These are phyloP conservation scores for Ogataea pilisensis DNA, from an alignment of 805 yeast genomes.

Conservation along the genomic window DNA sequence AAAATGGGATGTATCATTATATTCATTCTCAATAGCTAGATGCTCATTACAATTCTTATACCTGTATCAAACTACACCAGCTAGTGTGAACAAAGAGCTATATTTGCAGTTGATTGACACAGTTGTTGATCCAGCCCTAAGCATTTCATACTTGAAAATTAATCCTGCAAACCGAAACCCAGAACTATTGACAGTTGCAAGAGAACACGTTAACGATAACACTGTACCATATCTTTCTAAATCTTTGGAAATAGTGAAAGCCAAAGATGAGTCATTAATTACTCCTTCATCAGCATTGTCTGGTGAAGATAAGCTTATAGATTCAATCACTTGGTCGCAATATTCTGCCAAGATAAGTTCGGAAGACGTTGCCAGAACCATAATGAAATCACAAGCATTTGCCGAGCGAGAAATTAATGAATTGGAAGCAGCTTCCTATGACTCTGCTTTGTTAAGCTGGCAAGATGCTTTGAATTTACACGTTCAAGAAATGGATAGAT, in stretches of 20 bases:
- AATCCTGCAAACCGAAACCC: conserved; percentile 28
- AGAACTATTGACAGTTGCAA: conserved; percentile 49
- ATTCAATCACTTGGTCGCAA: conserved; percentile 44
- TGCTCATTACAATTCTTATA: conserved; percentile 55
- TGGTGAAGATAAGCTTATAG: conserved; percentile 17
- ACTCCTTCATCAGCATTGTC: conserved; percentile 19
- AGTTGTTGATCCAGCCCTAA: conserved; percentile 63
- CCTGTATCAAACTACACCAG: conserved; percentile 20
- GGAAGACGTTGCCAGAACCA: conserved; percentile 64
- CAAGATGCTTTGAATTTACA: conserved; percentile 64
- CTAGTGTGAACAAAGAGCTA: conserved; percentile 32
- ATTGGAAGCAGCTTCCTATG: conserved; percentile 46
- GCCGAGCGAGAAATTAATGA: conserved; percentile 28
- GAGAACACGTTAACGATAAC: conserved; percentile 36
- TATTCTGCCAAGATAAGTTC: conserved; percentile 61
- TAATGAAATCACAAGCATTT: conserved; percentile 39
- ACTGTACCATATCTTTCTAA: conserved; percentile 31
- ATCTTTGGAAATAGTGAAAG: conserved; percentile 34
- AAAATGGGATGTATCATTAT: conserved; percentile 51
- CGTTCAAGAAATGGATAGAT: conserved; percentile 47
- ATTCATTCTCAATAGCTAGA: conserved; percentile 55
- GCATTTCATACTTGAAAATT: conserved; percentile 31
- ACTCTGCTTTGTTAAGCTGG: conserved; percentile 59
- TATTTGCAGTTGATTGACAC: conserved; percentile 55
- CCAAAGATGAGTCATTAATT: conserved; percentile 35